Percentiles rank a stretch among this genome's conserved stretches.
These are phyloP conservation scores for Elongisporangium undulatum DNA, from an alignment of 352 stramenopile genomes.

Conservation along the genomic window DNA sequence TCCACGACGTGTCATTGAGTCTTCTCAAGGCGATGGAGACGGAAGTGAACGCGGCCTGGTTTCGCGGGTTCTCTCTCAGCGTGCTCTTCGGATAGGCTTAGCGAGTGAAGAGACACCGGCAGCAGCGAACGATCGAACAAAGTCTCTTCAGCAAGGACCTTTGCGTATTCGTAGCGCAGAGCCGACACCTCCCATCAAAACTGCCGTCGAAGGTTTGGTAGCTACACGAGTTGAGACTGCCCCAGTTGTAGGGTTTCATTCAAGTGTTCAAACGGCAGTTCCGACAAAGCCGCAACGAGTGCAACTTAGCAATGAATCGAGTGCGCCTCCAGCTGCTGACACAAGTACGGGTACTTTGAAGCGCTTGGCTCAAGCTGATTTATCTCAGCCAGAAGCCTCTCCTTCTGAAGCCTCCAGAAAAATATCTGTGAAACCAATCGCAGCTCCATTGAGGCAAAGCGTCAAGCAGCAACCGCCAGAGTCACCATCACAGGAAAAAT, in stretches of 20 bases:
- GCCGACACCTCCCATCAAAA: constrained; percentile 9
- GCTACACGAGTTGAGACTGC: constrained; percentile 16
- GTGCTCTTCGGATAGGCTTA: constrained; percentile 34
- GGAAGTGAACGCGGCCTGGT: constrained; percentile 4
- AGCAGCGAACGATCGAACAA: constrained; percentile 18
- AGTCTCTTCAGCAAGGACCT: constrained; percentile 15
- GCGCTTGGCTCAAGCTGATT: neutral
- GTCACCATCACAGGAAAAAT: constrained; percentile 17
- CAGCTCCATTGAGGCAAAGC: neutral
- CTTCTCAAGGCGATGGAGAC: constrained; percentile 1
- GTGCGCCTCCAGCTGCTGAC: neutral
- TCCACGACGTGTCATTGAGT: constrained; percentile 21
- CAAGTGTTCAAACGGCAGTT: constrained; percentile 12
- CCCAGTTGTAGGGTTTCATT: constrained; percentile 26
- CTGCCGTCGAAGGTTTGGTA: constrained; percentile 24
- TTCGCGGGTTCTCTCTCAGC: constrained; percentile 34
- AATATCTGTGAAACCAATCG: neutral
- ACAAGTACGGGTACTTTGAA: neutral
- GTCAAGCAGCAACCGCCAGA: neutral
- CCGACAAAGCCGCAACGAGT: constrained; percentile 29
- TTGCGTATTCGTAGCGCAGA: constrained; percentile 32
- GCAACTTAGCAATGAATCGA: constrained; percentile 8
- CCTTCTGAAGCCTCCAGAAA: neutral
- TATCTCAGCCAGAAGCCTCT: neutral
- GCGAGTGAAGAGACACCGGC: constrained; percentile 2